phyloP scores from a whole-genome alignment of 306 rosid species.

The Medicago truncatula region MtrunA17r5.0-ANR NC_053045.1:22029501-22030000 shows the following conservation, averaged over 20 bases:
- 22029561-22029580: no score
- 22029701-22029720: slow-evolving; percentile 94
- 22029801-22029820: slow-evolving; percentile 72
- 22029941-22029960: slow-evolving; percentile 62
- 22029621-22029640: slow-evolving; percentile 58
- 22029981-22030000: slow-evolving; percentile 47
- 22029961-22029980: slow-evolving; percentile 87
- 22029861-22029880: slow-evolving; percentile 61
- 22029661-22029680: slow-evolving; percentile 59
- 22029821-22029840: slow-evolving; percentile 85
- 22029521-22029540: background rate
- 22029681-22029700: slow-evolving; percentile 65
- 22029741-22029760: slow-evolving; percentile 70
- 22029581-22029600: no score
- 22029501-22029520: background rate
- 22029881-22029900: slow-evolving; percentile 57
- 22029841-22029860: slow-evolving; percentile 83
- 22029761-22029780: slow-evolving; percentile 76
- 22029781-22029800: slow-evolving; percentile 77
- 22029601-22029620: background rate
- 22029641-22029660: slow-evolving; percentile 55
- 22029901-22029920: slow-evolving; percentile 95
- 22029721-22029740: slow-evolving; percentile 74
- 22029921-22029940: slow-evolving; percentile 73
- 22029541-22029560: background rate